A percentile compares a stretch with the other conserved stretches of the same genome.
These are phyloP conservation scores for Aureobasidium sp. DNA, from an alignment of 2,329 filamentous ascomycete genomes.

Conservation along the genomic window DNA sequence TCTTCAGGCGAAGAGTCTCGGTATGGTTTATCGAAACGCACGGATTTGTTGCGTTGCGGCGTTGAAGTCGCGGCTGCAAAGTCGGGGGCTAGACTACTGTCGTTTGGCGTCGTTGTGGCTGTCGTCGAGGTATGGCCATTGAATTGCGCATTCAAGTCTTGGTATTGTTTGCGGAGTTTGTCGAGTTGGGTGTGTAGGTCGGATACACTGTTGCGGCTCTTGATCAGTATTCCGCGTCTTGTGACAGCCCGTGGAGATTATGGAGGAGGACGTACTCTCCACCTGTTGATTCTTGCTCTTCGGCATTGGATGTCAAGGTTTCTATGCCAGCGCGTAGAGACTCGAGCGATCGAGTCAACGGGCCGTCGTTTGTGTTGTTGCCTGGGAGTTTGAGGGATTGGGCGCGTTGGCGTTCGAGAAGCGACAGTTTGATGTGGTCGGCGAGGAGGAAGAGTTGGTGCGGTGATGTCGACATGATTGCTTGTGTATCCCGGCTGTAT, in stretches of 20 bases:
- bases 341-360: constrained; percentile 82
- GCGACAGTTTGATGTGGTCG: constrained; percentile 93
- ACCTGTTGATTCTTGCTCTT: constrained; percentile 37
- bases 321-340: constrained; percentile 77
- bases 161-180: constrained; percentile 65
- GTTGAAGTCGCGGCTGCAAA: constrained; percentile 53
- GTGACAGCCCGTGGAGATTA: no score
- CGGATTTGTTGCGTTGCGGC: constrained; percentile 52
- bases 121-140: constrained; percentile 50
- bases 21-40: constrained; percentile 67
- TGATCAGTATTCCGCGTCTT: background rate
- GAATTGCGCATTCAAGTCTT: constrained; percentile 75
- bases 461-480: constrained; percentile 39
- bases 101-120: constrained; percentile 53
- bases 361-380: constrained; percentile 69
- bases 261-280: constrained; percentile 40
- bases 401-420: constrained; percentile 85
- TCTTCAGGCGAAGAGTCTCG: constrained; percentile 33
- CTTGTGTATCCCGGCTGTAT: background rate
- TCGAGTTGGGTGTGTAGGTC: constrained; percentile 50
- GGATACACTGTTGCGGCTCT: constrained; percentile 25
- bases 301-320: constrained; percentile 57
- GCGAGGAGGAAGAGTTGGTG: constrained; percentile 83
- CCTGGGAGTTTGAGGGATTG: constrained; percentile 71
- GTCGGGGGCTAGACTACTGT: constrained; percentile 54